Base-by-base conservation (phyloP, 2,329 filamentous ascomycete species). In the Malbranchea cinnamomea region DNA sequence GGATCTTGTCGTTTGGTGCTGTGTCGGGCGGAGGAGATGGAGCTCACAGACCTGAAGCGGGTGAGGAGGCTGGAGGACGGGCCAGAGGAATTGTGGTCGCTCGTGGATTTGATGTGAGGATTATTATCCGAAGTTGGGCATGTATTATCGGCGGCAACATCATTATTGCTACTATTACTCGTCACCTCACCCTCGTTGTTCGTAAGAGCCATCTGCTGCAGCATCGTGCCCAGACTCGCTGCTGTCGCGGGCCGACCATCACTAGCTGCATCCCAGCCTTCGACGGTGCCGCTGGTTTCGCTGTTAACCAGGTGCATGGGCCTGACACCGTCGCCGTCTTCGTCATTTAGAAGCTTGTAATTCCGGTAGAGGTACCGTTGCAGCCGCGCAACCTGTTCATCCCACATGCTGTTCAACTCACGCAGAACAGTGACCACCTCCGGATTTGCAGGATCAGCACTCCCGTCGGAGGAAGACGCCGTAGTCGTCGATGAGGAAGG, bases 321-420 rank as follows among this genome's bases (percentile, higher is more conserved):
- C 14, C 24, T 9, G 12, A 26, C 21, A 22, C 12, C 21, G n/a
- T 31, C 32, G 13, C 31, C 32, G 13, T 17, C 6, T 5, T 23
- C 24, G 9, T 56, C 58, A 30, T 60, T 45, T 5, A 49, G 46
- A 6, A 56, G 26, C 23, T 56, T 56, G 39, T 60, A 61, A 38
- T 64, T 65, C 6, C 60, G 53, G 23, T 52, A 49, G 6, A 65
- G 46, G 37, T 62, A 64, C 15, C 53, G 48, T 25, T 55, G 52
- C 26, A 63, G 40, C 22, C 59, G 49, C 9, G 46, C 43, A 3
- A 58, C 47, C 41, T 64, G 59, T 3, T 38, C 34, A 30, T 63
- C 54, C 61, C 61, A 65, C 40, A 55, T 59, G n/a, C 50, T 47
- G 18, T 52, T 49, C 28, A 65, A 39, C 4, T 57, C 59, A 13